Percentiles rank a stretch among this genome's conserved stretches.
phyloP scores from a whole-genome alignment of 2,329 filamentous ascomycete genomes.

The Penicillium occitanis region DNA sequence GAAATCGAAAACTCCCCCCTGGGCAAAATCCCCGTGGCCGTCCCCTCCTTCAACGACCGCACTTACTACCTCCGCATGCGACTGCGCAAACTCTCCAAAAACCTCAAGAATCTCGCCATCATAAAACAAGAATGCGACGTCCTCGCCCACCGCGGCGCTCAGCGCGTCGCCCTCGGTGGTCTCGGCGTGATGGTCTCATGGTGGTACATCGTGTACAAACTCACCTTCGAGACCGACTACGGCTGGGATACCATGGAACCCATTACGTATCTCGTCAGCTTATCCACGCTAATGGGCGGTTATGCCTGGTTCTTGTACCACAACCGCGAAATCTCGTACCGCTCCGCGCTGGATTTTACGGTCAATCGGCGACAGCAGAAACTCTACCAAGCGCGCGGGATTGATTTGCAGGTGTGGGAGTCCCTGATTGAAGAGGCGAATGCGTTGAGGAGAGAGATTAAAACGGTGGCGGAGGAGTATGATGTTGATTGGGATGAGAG shows the following conservation, averaged over 20 bases:
- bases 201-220: conserved; percentile 76
- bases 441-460: conserved; percentile 72
- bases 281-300: conserved; percentile 81
- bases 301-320: conserved; percentile 95
- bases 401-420: conserved; percentile 77
- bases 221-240: conserved; percentile 68
- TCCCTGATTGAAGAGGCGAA: conserved; percentile 77
- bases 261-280: conserved; percentile 83
- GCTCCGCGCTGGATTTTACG: conserved; percentile 81
- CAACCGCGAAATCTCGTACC: conserved; percentile 84
- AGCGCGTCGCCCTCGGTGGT: conserved; percentile 75
- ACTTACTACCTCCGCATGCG: conserved; percentile 82
- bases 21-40: conserved; percentile 69
- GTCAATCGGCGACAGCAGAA: conserved; percentile 74
- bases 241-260: conserved; percentile 93
- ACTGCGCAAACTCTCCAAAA: conserved; percentile 67
- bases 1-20: conserved; percentile 69
- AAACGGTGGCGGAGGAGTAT: conserved; percentile 77
- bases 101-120: conserved; percentile 67
- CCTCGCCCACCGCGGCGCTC: conserved; percentile 72
- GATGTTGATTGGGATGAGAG: conserved; percentile 87
- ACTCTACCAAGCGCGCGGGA: conserved; percentile 72
- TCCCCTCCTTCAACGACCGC: conserved; percentile 86
- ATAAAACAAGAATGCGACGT: conserved; percentile 80
- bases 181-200: conserved; percentile 71